Conservation (phyloP, 306 rosid species). For the Argentina anserina region DNA sequence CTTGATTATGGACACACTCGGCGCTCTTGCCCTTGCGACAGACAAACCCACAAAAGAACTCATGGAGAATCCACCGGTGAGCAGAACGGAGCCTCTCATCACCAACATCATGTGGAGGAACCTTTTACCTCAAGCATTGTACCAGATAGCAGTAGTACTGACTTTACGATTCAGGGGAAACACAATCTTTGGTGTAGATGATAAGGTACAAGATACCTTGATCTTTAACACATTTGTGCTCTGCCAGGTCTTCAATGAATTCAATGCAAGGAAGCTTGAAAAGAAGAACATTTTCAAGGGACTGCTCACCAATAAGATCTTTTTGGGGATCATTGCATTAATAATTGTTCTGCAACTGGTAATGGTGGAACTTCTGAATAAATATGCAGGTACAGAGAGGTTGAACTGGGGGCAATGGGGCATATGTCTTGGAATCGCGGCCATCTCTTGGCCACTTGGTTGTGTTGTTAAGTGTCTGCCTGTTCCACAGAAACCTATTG, state of each 20-base stretch:
- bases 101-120: constrained; percentile 46
- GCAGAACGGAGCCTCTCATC: constrained; percentile 33
- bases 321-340: constrained; percentile 24
- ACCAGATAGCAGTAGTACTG: constrained; percentile 25
- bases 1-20: constrained; percentile 36
- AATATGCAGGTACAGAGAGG: constrained; percentile 33
- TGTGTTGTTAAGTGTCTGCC: constrained; percentile 30
- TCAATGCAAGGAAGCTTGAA: constrained; percentile 40
- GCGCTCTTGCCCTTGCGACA: constrained; percentile 38
- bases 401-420: constrained; percentile 39
- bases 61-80: constrained; percentile 31
- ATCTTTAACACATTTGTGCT: constrained; percentile 39
- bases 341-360: constrained; percentile 33
- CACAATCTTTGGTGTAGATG: constrained; percentile 20
- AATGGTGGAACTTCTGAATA: constrained; percentile 40
- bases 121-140: constrained; percentile 30
- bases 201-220: constrained; percentile 31
- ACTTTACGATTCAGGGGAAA: constrained; percentile 26
- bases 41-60: constrained; percentile 32
- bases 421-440: constrained; percentile 23
- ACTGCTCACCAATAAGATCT: constrained; percentile 31
- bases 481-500: constrained; percentile 25
- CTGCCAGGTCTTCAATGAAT: constrained; percentile 42
- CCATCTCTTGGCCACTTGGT: constrained; percentile 39
- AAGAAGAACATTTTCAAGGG: constrained; percentile 41